Evolutionary conservation across 768 basidiomycete genomes (phyloP).

Genomic region (Trametes meyenii): DNA sequence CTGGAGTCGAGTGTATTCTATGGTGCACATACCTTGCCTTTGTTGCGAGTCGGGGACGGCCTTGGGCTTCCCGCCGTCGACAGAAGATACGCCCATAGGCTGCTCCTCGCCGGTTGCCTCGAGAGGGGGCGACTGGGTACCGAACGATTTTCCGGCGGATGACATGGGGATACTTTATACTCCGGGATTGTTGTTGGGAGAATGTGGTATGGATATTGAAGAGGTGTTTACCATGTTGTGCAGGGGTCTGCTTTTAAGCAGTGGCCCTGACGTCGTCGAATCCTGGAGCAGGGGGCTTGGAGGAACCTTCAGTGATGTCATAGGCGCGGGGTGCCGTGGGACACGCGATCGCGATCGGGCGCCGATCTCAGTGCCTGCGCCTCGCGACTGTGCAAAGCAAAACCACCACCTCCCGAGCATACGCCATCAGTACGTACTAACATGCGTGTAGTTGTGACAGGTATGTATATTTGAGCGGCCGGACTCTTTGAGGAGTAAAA

Average conservation of each 20-base stretch:
- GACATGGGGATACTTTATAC: conserved; percentile 20
- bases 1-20: background rate
- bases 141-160: conserved; percentile 34
- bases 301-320: conserved; percentile 17
- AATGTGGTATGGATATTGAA: background rate
- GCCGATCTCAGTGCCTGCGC: background rate
- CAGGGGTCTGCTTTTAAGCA: background rate
- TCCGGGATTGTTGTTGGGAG: background rate
- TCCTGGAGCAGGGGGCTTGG: background rate
- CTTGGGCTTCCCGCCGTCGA: conserved; percentile 36
- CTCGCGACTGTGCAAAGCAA: background rate
- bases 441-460: background rate
- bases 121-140: conserved; percentile 60
- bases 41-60: conserved; percentile 46
- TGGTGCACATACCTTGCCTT: conserved; percentile 42
- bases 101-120: conserved; percentile 49
- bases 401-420: background rate
- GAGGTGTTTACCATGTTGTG: background rate
- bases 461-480: background rate
- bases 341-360: background rate
- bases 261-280: background rate
- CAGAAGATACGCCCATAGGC: conserved; percentile 52
- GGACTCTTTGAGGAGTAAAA: too few relatives aligned
- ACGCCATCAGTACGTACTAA: background rate
- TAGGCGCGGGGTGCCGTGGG: conserved; percentile 1